phyloP scores from a whole-genome alignment of 345 rosid genomes.

The Syzygium jambos region DNA sequence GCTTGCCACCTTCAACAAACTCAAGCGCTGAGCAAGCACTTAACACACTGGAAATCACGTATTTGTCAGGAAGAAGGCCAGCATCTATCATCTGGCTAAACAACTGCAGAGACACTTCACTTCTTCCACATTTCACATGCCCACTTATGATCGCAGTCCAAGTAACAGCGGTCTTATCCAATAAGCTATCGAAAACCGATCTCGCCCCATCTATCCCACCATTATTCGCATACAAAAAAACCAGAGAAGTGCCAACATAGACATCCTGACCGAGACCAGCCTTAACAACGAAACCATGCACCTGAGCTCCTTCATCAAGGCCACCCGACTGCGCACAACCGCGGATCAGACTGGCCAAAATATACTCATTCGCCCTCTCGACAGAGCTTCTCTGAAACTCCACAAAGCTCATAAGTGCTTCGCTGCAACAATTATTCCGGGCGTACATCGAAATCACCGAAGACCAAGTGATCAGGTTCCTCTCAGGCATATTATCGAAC shows the following conservation, averaged over 20 bases:
- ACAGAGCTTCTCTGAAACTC: slow-evolving; percentile 28
- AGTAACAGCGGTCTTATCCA: slow-evolving; percentile 39
- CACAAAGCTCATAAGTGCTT: slow-evolving; percentile 33
- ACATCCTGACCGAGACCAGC: slow-evolving; percentile 50
- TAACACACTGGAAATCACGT: slow-evolving; percentile 53
- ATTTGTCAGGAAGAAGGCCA: slow-evolving; percentile 34
- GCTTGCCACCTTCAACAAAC: slow-evolving; percentile 54
- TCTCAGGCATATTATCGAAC: slow-evolving; percentile 51
- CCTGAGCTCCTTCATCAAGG: slow-evolving; percentile 28
- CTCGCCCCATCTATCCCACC: slow-evolving; percentile 43
- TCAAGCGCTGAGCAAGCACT: slow-evolving; percentile 43
- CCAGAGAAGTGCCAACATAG: slow-evolving; percentile 55
- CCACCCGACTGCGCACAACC: slow-evolving; percentile 35
- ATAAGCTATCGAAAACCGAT: slow-evolving; percentile 50
- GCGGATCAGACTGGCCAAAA: slow-evolving; percentile 51
- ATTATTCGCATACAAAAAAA: slow-evolving; percentile 47
- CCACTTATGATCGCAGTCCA: slow-evolving; percentile 69
- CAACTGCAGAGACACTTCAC: slow-evolving; percentile 36
- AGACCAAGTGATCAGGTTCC: slow-evolving; percentile 69
- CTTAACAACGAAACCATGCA: slow-evolving; percentile 42
- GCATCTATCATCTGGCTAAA: slow-evolving; percentile 31
- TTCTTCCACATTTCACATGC: slow-evolving; percentile 45
- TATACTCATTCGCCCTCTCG: slow-evolving; percentile 40
- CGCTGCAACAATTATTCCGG: slow-evolving; percentile 27
- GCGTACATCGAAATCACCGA: slow-evolving; percentile 58